A percentile compares a stretch with the other conserved stretches of the same genome.
These are phyloP conservation scores for Leishmania major DNA, from an alignment of 208 protist species.

Conservation along the genomic window DNA sequence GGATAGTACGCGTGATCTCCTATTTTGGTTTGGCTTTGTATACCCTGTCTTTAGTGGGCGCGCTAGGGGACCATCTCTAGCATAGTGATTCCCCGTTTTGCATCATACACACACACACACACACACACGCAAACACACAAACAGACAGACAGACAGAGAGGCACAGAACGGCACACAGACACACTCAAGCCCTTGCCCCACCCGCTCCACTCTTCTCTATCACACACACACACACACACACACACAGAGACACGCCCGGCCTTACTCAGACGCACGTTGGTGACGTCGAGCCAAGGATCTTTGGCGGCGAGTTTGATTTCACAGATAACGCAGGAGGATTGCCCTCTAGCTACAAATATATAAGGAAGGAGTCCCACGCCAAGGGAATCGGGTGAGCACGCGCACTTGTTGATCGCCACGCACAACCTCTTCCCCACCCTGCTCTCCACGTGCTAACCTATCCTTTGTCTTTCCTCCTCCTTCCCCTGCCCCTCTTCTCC, in stretches of 20 bases:
- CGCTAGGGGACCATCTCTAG: neutral
- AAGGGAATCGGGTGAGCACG: neutral
- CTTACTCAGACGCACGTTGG: neutral
- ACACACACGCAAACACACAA: neutral
- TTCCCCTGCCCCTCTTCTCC: neutral
- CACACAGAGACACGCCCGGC: neutral
- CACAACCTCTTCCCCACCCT: neutral
- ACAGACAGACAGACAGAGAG: neutral
- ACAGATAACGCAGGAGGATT: slow-evolving; percentile 2
- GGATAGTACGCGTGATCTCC: neutral
- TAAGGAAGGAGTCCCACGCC: neutral
- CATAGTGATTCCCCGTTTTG: neutral
- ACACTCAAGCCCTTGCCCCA: neutral
- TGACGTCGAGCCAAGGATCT: neutral
- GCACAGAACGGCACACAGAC: neutral
- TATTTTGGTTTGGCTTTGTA: neutral
- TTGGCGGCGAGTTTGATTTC: neutral
- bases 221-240: neutral
- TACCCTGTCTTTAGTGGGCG: neutral
- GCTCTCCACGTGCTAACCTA: neutral
- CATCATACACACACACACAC: neutral
- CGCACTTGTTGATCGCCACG: neutral
- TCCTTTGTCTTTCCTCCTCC: neutral
- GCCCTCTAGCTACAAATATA: neutral
- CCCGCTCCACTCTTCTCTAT: neutral